Base-by-base conservation (phyloP, 2,329 filamentous ascomycete species). In the Claviceps capensis region DNA sequence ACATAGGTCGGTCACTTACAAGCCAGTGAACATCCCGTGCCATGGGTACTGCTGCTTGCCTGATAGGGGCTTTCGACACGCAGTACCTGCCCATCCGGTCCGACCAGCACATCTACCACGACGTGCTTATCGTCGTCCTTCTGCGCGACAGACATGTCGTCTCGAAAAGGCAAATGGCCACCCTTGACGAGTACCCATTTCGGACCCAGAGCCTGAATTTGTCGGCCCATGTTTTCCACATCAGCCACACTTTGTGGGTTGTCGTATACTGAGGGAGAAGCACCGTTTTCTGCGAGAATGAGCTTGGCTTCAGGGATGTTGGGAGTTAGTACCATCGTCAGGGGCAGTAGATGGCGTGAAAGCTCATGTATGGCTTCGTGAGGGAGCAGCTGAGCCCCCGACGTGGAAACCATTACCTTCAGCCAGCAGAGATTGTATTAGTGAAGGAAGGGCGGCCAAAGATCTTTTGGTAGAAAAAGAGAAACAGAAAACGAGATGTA, bases 1-100 rank as follows among this genome's bases (percentile, higher is more conserved):
- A 7, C 19, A 13, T 22, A 17, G 19, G 11, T 17, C 8, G 16
- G 13, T 30, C 34, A 73, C 82, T 71, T 67, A 86, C 83, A 95
- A 42, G 93, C 93, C 54, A 97, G 76, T 9, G 89, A 94, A 63
- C 93, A 98, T 4, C 93, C 93, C 0, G 93, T 97, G 1, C 93
- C 93, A 62, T 98, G 93, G 0, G 91, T 97, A 62, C 91, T 91
- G 54, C 74, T 83, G 8, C 85, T 88, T 9, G 74, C 69, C 56
- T 88, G 74, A 62, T 85, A 96, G 4, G 75, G 73, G 41, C 81
- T 86, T 65, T 89, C 77, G 48, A 95, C 76, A 41, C 81, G 70
- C 1, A 80, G 72, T 0, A 76, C 65, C n/a, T 76, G 66, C 0
- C 70, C 72, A 0, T 74, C 75, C 0, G 67, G 67, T 6, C 87